Conservation (phyloP, 73 alveolate species). For the Urostyla sp. region DNA sequence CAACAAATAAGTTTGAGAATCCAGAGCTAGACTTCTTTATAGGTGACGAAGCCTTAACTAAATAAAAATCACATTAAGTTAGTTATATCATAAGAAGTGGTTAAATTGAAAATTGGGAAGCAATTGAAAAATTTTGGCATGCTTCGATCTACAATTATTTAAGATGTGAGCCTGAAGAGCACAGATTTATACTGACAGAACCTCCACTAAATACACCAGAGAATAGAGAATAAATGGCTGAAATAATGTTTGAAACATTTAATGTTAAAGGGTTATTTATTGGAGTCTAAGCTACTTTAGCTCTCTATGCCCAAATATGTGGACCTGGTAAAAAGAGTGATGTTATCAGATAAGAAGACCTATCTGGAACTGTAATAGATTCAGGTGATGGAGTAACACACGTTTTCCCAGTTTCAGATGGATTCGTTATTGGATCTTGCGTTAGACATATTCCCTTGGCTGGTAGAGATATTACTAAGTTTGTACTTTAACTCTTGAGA, state of each 20-base stretch:
- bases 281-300: conserved; percentile 98
- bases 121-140: conserved; percentile 98
- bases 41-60: conserved; percentile 95
- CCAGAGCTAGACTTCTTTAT: conserved; percentile 94
- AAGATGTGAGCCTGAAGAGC: conserved; percentile 93
- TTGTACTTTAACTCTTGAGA: conserved; percentile 76
- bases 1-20: conserved; percentile 54
- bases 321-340: conserved; percentile 58
- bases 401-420: conserved; percentile 94
- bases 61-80: conserved; percentile 75
- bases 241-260: conserved; percentile 95
- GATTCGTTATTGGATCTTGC: conserved; percentile 96
- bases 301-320: conserved; percentile 89
- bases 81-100: conserved; percentile 86
- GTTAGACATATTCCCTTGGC: conserved; percentile 98
- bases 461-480: conserved; percentile 95
- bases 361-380: conserved; percentile 98
- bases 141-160: conserved; percentile 81
- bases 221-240: conserved; percentile 99
- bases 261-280: conserved; percentile 96
- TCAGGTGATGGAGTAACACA: conserved; percentile 99
- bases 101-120: conserved; percentile 95
- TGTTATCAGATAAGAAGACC: conserved; percentile 65
- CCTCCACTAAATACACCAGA: conserved; percentile 99
- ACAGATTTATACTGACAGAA: conserved; percentile 95